phyloP scores from a whole-genome alignment of 768 basidiomycete genomes.

The Strobilomyces confusus region DNA sequence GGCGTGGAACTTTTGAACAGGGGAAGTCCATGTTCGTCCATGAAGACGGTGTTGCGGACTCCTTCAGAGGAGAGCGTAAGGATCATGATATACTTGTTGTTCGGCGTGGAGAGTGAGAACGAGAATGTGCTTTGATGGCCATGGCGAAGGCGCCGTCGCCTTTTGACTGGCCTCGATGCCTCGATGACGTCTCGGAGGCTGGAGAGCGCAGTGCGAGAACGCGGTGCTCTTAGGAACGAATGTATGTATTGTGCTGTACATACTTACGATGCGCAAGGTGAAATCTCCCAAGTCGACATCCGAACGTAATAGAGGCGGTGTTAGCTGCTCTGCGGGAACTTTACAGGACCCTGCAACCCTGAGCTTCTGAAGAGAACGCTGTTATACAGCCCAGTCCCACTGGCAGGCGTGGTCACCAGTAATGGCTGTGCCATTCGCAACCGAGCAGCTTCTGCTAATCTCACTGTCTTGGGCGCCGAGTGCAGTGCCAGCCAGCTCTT shows the following conservation, averaged over 20 bases:
- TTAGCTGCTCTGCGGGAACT: too few relatives aligned
- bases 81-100: slow-evolving; percentile 14
- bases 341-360: background rate
- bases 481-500: too few relatives aligned
- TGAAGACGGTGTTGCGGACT: slow-evolving; percentile 27
- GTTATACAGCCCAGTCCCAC: background rate
- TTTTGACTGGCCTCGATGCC: slow-evolving; percentile 4
- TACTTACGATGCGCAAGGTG: too few relatives aligned
- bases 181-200: background rate
- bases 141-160: background rate
- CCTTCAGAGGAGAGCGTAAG: slow-evolving; percentile 24
- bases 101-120: background rate
- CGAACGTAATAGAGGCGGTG: background rate
- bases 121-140: background rate
- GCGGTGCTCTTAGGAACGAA: background rate
- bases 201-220: background rate
- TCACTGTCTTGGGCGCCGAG: too few relatives aligned
- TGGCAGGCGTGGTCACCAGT: background rate
- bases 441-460: too few relatives aligned
- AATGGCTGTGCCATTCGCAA: too few relatives aligned
- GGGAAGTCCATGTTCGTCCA: slow-evolving; percentile 24
- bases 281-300: background rate
- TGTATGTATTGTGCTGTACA: too few relatives aligned
- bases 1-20: slow-evolving; percentile 27
- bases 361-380: background rate